Evolutionary conservation across 1,284 basidiomycete species (phyloP), one percentile per base, ranked within the genome.

Genomic region (Volvariella volvacea): DNA sequence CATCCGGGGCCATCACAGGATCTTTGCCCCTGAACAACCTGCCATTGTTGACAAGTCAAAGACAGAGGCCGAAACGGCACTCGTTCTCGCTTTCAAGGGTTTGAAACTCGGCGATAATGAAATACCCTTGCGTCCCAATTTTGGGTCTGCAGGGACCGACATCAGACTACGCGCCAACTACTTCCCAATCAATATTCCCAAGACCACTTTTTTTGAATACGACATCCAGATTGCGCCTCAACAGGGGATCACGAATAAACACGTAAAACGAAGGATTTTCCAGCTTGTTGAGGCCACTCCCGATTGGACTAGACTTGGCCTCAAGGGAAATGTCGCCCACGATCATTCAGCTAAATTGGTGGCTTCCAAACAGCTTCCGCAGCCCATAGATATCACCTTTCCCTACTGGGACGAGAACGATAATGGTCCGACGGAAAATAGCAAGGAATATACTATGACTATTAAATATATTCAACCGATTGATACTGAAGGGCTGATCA

Each of bases 101-200:
- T 55, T 82, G 38, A 61, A 54, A 12, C 42, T 79, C 4, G 58
- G 59, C n/a, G 50, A 66, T 1, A 65, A 67, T 33, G 74, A 79
- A 9, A 67, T 87, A 36, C 87, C 88, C 10, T 51, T 74, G 4
- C 78, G 87, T 19, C 84, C 83, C 12, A 79, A 70, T 46, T 85
- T 78, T 57, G 88, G 87, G 3, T 79, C 67, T 0, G 54, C 52
- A 1, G 87, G 87, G 6, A 71, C 44, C 9, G 49, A 60, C 22
- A 76, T 88, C 60, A 81, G 74, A 50, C 66, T 89, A 31, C 77
- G 86, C 10, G 69, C 84, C 10, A 89, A 89, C 52, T 87, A 81
- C 65, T 88, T 88, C 62, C 78, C 85, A 1, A 68, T 89, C 15
- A 68, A 68, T 33, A 64, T 85, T 14, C 79, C 80, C 1, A 77